Evolutionary conservation across 1,139 yeast genomes (phyloP).

Genomic region (Blastobotrys serpentis): DNA sequence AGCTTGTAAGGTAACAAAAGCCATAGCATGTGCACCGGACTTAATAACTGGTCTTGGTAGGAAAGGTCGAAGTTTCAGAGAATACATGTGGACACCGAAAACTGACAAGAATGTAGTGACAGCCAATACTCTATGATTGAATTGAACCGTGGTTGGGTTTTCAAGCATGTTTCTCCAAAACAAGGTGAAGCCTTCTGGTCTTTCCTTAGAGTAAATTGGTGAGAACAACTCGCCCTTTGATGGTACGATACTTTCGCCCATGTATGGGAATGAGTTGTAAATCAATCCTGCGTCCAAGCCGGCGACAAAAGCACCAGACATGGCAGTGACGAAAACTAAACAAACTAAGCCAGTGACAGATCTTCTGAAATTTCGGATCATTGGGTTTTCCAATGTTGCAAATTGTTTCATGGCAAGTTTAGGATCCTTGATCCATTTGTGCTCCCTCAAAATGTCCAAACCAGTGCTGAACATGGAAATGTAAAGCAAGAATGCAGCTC

Average conservation of each 20-base stretch:
- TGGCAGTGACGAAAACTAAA: conserved; percentile 80
- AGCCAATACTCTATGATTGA: conserved; percentile 86
- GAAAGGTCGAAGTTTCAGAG: conserved; percentile 47
- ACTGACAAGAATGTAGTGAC: conserved; percentile 73
- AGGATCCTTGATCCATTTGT: conserved; percentile 65
- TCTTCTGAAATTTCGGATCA: conserved; percentile 55
- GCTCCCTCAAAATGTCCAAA: conserved; percentile 74
- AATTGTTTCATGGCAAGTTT: conserved; percentile 50
- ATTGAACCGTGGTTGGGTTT: conserved; percentile 94
- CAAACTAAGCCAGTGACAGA: conserved; percentile 57
- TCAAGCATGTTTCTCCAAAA: conserved; percentile 93
- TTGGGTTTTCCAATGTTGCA: conserved; percentile 57
- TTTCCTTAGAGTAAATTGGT: conserved; percentile 55
- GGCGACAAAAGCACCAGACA: conserved; percentile 98
- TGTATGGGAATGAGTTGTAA: conserved; percentile 93
- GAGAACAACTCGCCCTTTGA: conserved; percentile 71
- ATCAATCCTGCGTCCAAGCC: conserved; percentile 97
- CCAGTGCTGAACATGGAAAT: conserved; percentile 91
- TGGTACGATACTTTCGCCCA: conserved; percentile 80
- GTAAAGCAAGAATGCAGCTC: conserved; percentile 88
- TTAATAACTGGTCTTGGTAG: conserved; percentile 63
- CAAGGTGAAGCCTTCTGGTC: conserved; percentile 48
- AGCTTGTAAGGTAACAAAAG: conserved; percentile 79
- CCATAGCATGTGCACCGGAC: conserved; percentile 69
- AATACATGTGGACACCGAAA: conserved; percentile 59